These are phyloP conservation scores for Hypoxylon sp. DNA, from an alignment of 2,329 filamentous ascomycete genomes.

Conservation along the genomic window DNA sequence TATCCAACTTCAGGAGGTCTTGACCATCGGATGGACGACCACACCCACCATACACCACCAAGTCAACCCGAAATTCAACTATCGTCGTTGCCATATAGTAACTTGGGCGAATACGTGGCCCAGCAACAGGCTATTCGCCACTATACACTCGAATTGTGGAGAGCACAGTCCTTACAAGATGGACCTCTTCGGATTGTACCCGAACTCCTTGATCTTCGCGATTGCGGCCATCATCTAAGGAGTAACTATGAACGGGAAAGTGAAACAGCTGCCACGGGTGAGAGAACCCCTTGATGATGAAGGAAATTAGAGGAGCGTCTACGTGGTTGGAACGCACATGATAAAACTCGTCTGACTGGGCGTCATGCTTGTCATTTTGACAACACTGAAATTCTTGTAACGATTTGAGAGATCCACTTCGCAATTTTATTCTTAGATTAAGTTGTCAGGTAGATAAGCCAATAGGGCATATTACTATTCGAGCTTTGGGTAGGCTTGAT, in stretches of 20 bases:
- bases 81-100: neutral
- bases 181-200: constrained; percentile 25
- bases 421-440: no score
- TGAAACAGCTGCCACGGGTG: constrained; percentile 17
- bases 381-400: neutral
- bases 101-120: constrained; percentile 11
- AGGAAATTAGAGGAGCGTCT: neutral
- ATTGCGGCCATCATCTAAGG: neutral
- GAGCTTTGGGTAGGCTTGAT: neutral
- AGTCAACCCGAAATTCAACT: neutral
- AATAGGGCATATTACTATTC: neutral
- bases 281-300: neutral
- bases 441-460: neutral
- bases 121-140: constrained; percentile 11
- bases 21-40: neutral
- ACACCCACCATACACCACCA: neutral
- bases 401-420: no score
- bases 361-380: neutral
- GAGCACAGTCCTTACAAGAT: constrained; percentile 13
- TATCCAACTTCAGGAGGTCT: no score
- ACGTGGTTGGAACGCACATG: neutral
- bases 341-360: neutral
- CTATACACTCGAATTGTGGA: constrained; percentile 23
- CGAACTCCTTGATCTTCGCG: neutral
- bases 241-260: constrained; percentile 3